Percentiles rank a stretch among this genome's conserved stretches.
Evolutionary conservation across 257 asterid species (phyloP).

Genomic region (Scutellaria minor): DNA sequence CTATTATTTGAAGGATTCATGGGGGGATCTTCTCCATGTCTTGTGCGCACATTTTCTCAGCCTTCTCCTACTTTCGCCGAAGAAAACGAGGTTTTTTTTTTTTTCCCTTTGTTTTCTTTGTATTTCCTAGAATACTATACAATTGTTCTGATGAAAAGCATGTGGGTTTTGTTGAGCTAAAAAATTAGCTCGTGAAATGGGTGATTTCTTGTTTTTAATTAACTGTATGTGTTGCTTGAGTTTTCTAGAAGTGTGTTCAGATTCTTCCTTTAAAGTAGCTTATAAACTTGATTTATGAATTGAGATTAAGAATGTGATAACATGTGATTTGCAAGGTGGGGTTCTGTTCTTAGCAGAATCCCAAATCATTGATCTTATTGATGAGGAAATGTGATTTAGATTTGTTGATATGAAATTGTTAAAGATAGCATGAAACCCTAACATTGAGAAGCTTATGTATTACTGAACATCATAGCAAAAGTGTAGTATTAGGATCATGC

Average conservation of each 20-base stretch:
- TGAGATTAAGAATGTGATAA: background rate
- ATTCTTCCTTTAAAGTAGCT: slow-evolving; percentile 5
- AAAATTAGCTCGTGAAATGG: slow-evolving; percentile 15
- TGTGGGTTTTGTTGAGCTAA: background rate
- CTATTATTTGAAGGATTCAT: slow-evolving; percentile 37
- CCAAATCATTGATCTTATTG: background rate
- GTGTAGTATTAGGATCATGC: slow-evolving; percentile 3
- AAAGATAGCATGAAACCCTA: background rate
- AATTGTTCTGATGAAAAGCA: slow-evolving; percentile 6
- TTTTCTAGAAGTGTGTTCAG: background rate
- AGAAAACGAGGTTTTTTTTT: slow-evolving; percentile 50
- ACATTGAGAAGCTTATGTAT: background rate
- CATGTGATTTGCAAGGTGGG: slow-evolving; percentile 2
- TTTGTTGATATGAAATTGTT: background rate
- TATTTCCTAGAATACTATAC: background rate
- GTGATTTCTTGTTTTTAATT: slow-evolving; percentile 21
- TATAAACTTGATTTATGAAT: slow-evolving; percentile 1
- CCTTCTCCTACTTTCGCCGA: slow-evolving; percentile 57
- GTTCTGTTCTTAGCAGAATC: background rate
- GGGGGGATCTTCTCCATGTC: slow-evolving; percentile 73
- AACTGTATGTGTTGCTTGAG: background rate
- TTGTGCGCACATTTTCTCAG: slow-evolving; percentile 61
- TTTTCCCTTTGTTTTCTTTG: background rate
- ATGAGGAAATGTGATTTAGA: slow-evolving; percentile 5
- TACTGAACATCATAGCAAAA: background rate